These are phyloP conservation scores for Ceratobasidium sp. DNA, from an alignment of 1,284 basidiomycete genomes.

Conservation along the genomic window DNA sequence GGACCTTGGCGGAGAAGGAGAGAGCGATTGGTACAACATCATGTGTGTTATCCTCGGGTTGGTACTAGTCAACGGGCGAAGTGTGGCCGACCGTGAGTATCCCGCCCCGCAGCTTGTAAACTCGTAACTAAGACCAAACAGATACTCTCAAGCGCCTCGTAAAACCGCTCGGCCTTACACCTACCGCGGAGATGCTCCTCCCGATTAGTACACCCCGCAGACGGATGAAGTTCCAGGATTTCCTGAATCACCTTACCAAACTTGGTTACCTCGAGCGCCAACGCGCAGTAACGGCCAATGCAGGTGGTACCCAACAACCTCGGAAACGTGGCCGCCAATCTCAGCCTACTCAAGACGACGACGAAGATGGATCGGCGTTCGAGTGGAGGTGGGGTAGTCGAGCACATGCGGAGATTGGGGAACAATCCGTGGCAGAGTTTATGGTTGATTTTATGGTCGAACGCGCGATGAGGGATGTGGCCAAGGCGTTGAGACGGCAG, in stretches of 20 bases:
- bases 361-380: conserved; percentile 65
- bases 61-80: conserved; percentile 76
- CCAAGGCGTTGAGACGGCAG: conserved; percentile 18
- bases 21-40: conserved; percentile 55
- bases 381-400: conserved; percentile 85
- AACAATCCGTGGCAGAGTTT: conserved; percentile 72
- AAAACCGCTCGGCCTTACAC: conserved; percentile 70
- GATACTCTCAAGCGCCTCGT: conserved; percentile 73
- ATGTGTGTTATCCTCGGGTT: conserved; percentile 78
- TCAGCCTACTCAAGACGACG: conserved; percentile 55
- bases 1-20: conserved; percentile 51
- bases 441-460: conserved; percentile 81
- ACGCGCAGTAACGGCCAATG: conserved; percentile 15
- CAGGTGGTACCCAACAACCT: conserved; percentile 17
- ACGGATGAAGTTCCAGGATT: conserved; percentile 67
- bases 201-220: conserved; percentile 62
- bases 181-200: conserved; percentile 62
- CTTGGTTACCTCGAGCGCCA: conserved; percentile 79
- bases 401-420: conserved; percentile 79
- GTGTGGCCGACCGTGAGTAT: conserved; percentile 73
- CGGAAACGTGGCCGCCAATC: conserved; percentile 40
- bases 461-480: conserved; percentile 42
- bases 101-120: not conserved
- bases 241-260: conserved; percentile 68
- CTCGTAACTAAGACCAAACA: conserved; percentile 47